Conservation (phyloP, 805 yeast species). For the Sugiyamaella floridensis region DNA sequence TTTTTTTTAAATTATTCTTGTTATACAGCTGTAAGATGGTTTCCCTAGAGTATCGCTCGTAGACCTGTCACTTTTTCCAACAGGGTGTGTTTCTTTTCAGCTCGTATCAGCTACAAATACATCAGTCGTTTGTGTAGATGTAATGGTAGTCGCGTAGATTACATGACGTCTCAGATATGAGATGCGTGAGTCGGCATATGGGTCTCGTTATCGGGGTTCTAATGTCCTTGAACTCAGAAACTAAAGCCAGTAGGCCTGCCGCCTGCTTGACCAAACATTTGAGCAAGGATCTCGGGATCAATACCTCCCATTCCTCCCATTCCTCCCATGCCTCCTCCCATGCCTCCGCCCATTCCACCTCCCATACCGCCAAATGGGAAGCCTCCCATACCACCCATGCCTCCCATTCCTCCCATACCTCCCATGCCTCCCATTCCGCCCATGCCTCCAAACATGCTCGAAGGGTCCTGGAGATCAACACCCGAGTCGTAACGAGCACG, state of each 20-base stretch:
- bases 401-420: constrained; percentile 53
- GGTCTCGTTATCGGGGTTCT: background rate
- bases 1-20: background rate
- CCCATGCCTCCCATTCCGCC: constrained; percentile 56
- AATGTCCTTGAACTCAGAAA: background rate
- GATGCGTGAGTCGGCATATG: too few relatives aligned
- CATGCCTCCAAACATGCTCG: constrained; percentile 51
- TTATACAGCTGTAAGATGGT: background rate
- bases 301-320: constrained; percentile 35
- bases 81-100: too few relatives aligned
- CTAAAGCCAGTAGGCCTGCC: constrained; percentile 1
- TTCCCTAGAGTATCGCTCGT: background rate
- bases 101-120: too few relatives aligned
- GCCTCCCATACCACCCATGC: constrained; percentile 35
- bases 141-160: too few relatives aligned
- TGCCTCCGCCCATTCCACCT: constrained; percentile 58
- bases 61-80: background rate
- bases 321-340: constrained; percentile 44
- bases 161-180: too few relatives aligned
- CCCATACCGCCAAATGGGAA: constrained; percentile 54
- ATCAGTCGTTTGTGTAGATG: too few relatives aligned
- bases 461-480: constrained; percentile 51
- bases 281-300: constrained; percentile 32
- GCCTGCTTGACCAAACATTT: constrained; percentile 34
- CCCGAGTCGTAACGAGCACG: constrained; percentile 83